A percentile compares a stretch with the other conserved stretches of the same genome.
phyloP scores from a whole-genome alignment of 177 flowering plant genomes.

The Telopea speciosissima region DNA sequence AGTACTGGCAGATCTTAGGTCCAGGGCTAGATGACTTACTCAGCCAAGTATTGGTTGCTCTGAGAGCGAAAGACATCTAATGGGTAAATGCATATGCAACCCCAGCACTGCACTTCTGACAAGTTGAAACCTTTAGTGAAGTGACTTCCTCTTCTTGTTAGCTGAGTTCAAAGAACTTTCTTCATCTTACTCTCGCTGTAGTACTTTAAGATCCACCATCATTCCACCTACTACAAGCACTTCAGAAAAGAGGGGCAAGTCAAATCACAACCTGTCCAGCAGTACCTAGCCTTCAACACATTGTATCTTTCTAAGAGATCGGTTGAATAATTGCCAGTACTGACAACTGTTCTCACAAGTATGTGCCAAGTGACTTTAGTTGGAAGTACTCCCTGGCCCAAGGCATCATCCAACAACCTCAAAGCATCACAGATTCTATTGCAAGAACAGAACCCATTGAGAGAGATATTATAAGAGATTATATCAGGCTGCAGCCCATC shows the following conservation, averaged over 20 bases:
- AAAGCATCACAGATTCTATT: constrained; percentile 47
- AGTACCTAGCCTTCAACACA: neutral
- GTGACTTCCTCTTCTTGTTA: too few relatives aligned
- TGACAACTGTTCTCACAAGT: constrained; percentile 54
- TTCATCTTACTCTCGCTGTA: too few relatives aligned
- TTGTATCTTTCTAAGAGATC: neutral
- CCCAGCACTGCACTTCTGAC: neutral
- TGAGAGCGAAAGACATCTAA: too few relatives aligned
- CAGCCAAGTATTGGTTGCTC: too few relatives aligned
- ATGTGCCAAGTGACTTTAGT: constrained; percentile 73
- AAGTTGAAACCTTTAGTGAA: too few relatives aligned
- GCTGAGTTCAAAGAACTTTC: too few relatives aligned
- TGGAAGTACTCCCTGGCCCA: constrained; percentile 52
- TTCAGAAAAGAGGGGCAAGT: neutral
- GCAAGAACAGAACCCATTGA: constrained; percentile 79
- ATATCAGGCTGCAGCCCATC: constrained; percentile 63
- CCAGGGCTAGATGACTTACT: neutral
- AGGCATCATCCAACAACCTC: constrained; percentile 48
- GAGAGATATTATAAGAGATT: constrained; percentile 68
- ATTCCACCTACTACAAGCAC: neutral
- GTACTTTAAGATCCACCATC: neutral
- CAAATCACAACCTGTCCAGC: neutral
- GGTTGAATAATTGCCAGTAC: constrained; percentile 9
- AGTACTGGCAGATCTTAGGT: neutral
- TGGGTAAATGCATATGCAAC: neutral